These are phyloP conservation scores for Cutaneotrichosporon dermatis DNA, from an alignment of 1,284 basidiomycete genomes.

Conservation along the genomic window DNA sequence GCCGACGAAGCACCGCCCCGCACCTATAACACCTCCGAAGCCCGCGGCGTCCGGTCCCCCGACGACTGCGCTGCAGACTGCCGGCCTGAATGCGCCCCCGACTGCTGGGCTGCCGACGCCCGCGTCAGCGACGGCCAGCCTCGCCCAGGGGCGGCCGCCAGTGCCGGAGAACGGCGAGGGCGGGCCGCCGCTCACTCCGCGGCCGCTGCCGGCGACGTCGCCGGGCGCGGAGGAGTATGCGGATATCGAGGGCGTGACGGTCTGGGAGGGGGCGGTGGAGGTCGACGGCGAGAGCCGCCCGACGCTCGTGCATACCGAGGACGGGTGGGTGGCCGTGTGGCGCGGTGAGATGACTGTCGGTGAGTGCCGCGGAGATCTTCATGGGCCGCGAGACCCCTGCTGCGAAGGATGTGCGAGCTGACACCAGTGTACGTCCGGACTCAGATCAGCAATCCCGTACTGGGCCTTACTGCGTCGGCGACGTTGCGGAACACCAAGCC, in stretches of 20 bases:
- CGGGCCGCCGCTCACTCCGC: slow-evolving; percentile 33
- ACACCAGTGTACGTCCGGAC: slow-evolving; percentile 59
- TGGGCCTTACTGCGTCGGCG: slow-evolving; percentile 72
- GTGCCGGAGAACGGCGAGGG: background rate
- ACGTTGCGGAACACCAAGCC: slow-evolving; percentile 57
- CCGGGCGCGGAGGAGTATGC: slow-evolving; percentile 68
- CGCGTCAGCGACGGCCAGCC: background rate
- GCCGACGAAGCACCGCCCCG: background rate
- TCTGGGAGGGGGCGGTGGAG: slow-evolving; percentile 52
- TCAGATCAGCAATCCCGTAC: slow-evolving; percentile 64
- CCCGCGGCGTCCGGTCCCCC: background rate
- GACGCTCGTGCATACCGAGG: slow-evolving; percentile 55
- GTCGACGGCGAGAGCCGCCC: slow-evolving; percentile 44
- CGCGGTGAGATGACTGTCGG: slow-evolving; percentile 67
- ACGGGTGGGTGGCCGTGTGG: slow-evolving; percentile 70
- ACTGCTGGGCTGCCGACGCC: background rate
- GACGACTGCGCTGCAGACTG: background rate
- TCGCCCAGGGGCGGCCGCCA: background rate
- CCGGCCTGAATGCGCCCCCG: too few relatives aligned
- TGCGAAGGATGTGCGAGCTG: too few relatives aligned
- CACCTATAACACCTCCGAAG: background rate
- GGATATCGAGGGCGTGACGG: slow-evolving; percentile 66
- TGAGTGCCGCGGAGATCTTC: too few relatives aligned
- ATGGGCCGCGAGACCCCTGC: too few relatives aligned
- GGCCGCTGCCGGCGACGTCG: slow-evolving; percentile 52